A percentile compares a stretch with the other conserved stretches of the same genome.
These are phyloP conservation scores for Saccharomycopsis crataegensis DNA, from an alignment of 1,139 yeast species.

Conservation along the genomic window DNA sequence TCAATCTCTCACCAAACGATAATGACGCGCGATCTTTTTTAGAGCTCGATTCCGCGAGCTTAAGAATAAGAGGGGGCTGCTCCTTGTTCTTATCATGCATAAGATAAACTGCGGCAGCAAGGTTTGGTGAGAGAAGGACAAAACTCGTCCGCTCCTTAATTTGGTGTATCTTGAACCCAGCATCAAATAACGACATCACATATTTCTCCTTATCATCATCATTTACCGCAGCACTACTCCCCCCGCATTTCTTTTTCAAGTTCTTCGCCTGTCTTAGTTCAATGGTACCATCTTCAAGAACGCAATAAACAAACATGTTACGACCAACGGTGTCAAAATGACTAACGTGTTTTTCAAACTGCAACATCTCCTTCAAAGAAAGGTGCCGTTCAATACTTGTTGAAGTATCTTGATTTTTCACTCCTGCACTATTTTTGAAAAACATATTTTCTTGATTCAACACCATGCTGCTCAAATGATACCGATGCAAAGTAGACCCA, in stretches of 20 bases:
- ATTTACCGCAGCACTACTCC: background rate
- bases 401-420: background rate
- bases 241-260: constrained; percentile 24
- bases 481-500: constrained; percentile 33
- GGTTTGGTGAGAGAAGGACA: constrained; percentile 17
- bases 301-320: constrained; percentile 28
- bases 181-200: constrained; percentile 5
- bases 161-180: constrained; percentile 9
- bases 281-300: constrained; percentile 37
- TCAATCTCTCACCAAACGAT: constrained; percentile 15
- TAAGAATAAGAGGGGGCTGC: background rate
- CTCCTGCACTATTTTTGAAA: background rate
- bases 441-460: background rate
- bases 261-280: constrained; percentile 36
- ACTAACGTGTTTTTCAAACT: constrained; percentile 16
- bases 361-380: constrained; percentile 2
- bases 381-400: background rate
- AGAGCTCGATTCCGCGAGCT: constrained; percentile 3
- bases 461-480: constrained; percentile 28
- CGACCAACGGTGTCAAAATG: constrained; percentile 22
- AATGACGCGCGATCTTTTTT: constrained; percentile 1
- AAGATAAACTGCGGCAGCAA: constrained; percentile 15
- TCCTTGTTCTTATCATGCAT: background rate
- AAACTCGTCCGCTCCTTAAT: background rate
- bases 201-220: background rate